Conservation (phyloP, 148 eudicot species). For the Arctostaphylos glauca region DNA sequence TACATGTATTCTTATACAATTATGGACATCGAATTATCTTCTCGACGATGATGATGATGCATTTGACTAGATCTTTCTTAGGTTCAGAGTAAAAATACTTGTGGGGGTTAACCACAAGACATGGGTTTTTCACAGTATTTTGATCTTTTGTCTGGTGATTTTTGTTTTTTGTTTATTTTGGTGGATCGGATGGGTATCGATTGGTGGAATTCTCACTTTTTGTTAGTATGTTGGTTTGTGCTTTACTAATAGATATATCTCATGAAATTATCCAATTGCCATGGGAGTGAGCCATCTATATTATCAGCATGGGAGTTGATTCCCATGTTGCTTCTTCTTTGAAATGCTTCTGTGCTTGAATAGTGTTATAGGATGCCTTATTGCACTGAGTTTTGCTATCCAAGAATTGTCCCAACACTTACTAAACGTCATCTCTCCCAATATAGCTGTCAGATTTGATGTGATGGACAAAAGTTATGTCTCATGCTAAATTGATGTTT, state of each 20-base stretch:
- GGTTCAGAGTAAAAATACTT: not conserved
- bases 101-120: not conserved
- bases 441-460: too few species aligned
- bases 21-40: too few species aligned
- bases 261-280: not conserved
- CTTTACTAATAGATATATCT: not conserved
- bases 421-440: too few species aligned
- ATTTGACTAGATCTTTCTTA: constrained; percentile 8
- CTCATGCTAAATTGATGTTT: too few species aligned
- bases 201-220: not conserved
- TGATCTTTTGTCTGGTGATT: not conserved
- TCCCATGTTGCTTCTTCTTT: not conserved
- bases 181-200: not conserved
- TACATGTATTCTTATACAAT: too few species aligned
- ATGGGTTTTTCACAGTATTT: not conserved
- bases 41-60: constrained; percentile 26
- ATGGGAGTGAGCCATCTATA: too few species aligned
- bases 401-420: too few species aligned
- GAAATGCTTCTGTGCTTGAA: not conserved
- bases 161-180: not conserved
- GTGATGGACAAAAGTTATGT: too few species aligned
- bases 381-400: too few species aligned
- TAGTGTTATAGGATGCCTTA: too few species aligned
- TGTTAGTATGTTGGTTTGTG: not conserved
- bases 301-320: too few species aligned